phyloP scores from a whole-genome alignment of 495 filamentous ascomycete genomes.

The Trichoderma reesei region DNA sequence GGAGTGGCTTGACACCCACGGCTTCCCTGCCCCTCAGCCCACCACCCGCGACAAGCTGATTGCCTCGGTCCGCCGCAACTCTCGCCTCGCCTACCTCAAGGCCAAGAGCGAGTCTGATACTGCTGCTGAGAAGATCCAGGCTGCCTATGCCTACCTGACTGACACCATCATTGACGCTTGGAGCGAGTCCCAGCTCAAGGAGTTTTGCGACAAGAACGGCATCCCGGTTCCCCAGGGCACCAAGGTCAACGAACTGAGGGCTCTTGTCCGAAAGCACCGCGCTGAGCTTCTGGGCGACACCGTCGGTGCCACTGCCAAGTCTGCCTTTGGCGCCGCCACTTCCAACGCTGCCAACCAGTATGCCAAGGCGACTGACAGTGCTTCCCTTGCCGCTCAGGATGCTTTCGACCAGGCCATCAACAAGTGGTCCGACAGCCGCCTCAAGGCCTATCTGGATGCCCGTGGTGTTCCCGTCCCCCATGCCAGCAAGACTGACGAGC shows the following conservation, averaged over 20 bases:
- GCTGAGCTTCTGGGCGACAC: slow-evolving; percentile 61
- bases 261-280: slow-evolving; percentile 85
- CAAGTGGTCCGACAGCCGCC: slow-evolving; percentile 58
- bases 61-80: slow-evolving; percentile 82
- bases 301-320: slow-evolving; percentile 49
- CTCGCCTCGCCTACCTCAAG: slow-evolving; percentile 63
- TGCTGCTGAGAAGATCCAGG: slow-evolving; percentile 54
- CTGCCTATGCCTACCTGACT: slow-evolving; percentile 59
- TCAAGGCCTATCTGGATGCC: slow-evolving; percentile 70
- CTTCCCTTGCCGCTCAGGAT: slow-evolving; percentile 51
- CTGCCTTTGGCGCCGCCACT: slow-evolving; percentile 70
- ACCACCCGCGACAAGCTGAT: slow-evolving; percentile 80
- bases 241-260: slow-evolving; percentile 53
- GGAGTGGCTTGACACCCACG: slow-evolving; percentile 82
- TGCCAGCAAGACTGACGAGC: slow-evolving; percentile 64
- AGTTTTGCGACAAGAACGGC: slow-evolving; percentile 82
- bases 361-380: slow-evolving; percentile 65
- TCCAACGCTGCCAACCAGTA: slow-evolving; percentile 70
- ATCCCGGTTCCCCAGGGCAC: slow-evolving; percentile 66
- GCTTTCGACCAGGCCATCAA: slow-evolving; percentile 54
- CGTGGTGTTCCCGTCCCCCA: slow-evolving; percentile 67
- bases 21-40: slow-evolving; percentile 80
- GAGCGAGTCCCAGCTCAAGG: slow-evolving; percentile 79
- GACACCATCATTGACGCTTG: slow-evolving; percentile 83
- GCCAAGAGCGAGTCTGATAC: slow-evolving; percentile 49